Conservation (phyloP, 1,284 basidiomycete genomes). For the Tylopilus sp. region DNA sequence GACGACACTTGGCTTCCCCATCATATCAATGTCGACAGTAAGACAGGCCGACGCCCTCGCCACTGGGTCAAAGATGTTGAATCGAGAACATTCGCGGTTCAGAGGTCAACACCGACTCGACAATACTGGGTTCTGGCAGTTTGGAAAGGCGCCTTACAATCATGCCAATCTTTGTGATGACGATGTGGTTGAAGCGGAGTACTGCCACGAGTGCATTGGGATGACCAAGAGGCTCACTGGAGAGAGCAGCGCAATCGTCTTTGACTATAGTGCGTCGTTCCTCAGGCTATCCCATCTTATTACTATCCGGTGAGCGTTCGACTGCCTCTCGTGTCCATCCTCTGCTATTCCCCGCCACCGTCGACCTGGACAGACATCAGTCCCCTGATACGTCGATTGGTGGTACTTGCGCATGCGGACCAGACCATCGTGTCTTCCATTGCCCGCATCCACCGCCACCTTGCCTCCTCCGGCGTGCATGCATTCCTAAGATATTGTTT, state of each 20-base stretch:
- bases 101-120: slow-evolving; percentile 57
- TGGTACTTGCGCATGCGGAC: slow-evolving; percentile 62
- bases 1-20: too few species aligned
- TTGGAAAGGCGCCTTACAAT: slow-evolving; percentile 41
- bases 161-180: slow-evolving; percentile 49
- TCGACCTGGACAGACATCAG: slow-evolving; percentile 53
- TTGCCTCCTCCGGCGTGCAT: slow-evolving; percentile 57
- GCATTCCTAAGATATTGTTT: too few species aligned
- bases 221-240: slow-evolving; percentile 65
- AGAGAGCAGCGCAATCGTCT: slow-evolving; percentile 60
- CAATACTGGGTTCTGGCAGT: slow-evolving; percentile 63
- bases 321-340: too few species aligned
- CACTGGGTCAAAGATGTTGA: slow-evolving; percentile 36
- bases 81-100: slow-evolving; percentile 57
- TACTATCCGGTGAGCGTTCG: too few species aligned
- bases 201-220: slow-evolving; percentile 63
- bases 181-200: slow-evolving; percentile 55
- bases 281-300: too few species aligned
- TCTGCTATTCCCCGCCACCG: slow-evolving; percentile 55
- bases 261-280: slow-evolving; percentile 63
- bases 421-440: slow-evolving; percentile 61
- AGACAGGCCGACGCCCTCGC: slow-evolving; percentile 7
- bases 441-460: slow-evolving; percentile 63
- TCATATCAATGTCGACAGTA: slow-evolving; percentile 25
- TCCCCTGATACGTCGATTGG: slow-evolving; percentile 61